Base-by-base conservation (phyloP, 176 grass and related monocot species). In the Carex parvula region DNA sequence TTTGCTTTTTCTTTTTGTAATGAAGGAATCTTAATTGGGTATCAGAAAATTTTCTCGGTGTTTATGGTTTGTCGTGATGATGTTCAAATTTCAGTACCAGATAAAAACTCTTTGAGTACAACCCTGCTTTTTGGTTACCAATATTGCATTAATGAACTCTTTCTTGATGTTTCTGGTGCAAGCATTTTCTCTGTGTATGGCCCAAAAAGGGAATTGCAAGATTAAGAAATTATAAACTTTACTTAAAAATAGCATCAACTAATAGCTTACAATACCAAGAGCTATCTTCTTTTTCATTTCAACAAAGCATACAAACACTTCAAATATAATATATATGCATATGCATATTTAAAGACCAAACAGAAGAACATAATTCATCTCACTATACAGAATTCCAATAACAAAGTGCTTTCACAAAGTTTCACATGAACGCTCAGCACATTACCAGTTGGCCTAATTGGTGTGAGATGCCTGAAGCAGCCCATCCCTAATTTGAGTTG, bases 401-500 rank as follows among this genome's bases (percentile, higher is more conserved):
- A 60, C 15, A 81, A 60, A 13, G 54, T 15, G 18, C 12, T 61
- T 60, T n/a, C 18, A 81, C 78, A 81, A 42, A 35, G 32, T 60
- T 80, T 39, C 16, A 3, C 56, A 37, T 55, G 2, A 11, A 60
- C 5, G 35, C 8, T 39, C 30, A 3, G 3, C 6, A 61, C 17
- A 81, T 39, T 4, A 32, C 5, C 9, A 54, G 59, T 20, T 5
- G 41, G 55, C 14, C 46, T 79, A 79, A 29, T 29, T 55, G 52
- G 4, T 3, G 0, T 81, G 78, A 21, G 55, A 62, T 35, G 56
- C 84, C 78, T 97, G 91, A 48, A 97, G 89, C 22, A 97, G 86
- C 12, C 89, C 91, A 60, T 97, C 89, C 21, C 94, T 88, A 75
- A 97, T 97, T 89, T 97, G 94, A 6, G 75, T 83, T 10, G 94